Percentiles rank a stretch among this genome's conserved stretches.
These are phyloP conservation scores for Penicillium sp. DNA, from an alignment of 2,329 filamentous ascomycete genomes.

Conservation along the genomic window DNA sequence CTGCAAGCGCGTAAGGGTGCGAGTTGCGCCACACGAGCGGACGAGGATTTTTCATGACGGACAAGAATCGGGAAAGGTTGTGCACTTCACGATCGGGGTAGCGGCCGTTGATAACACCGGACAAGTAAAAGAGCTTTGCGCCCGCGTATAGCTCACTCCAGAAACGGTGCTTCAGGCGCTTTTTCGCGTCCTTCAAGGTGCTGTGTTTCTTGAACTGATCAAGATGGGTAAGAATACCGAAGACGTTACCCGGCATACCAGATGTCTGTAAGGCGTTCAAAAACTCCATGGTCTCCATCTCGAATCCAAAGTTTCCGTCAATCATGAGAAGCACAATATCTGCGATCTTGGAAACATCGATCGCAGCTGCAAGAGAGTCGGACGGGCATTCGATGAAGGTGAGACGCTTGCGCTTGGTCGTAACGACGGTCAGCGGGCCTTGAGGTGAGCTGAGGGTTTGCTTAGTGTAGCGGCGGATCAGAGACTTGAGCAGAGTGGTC, in stretches of 20 bases:
- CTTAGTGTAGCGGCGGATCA: conserved; percentile 92
- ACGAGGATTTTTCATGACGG: conserved; percentile 97
- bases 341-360: conserved; percentile 94
- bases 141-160: conserved; percentile 98
- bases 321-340: conserved; percentile 98
- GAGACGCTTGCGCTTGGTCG: conserved; percentile 88
- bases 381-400: conserved; percentile 97
- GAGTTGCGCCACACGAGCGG: conserved; percentile 96
- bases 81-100: conserved; percentile 96
- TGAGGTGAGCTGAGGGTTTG: conserved; percentile 87
- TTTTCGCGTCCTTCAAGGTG: conserved; percentile 88
- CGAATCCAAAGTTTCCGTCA: conserved; percentile 96
- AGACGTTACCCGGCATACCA: conserved; percentile 98
- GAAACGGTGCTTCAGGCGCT: conserved; percentile 88
- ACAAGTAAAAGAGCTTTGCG: conserved; percentile 94
- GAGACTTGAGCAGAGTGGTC: conserved; percentile 90
- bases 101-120: conserved; percentile 90
- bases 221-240: conserved; percentile 92
- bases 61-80: conserved; percentile 91
- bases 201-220: conserved; percentile 95
- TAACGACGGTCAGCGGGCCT: conserved; percentile 92
- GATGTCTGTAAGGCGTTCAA: conserved; percentile 88
- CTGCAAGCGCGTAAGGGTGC: conserved; percentile 89
- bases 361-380: conserved; percentile 90
- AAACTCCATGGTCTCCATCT: conserved; percentile 99